These are phyloP conservation scores for Dactylonectria estremocensis DNA, from an alignment of 2,329 filamentous ascomycete species.

Conservation along the genomic window DNA sequence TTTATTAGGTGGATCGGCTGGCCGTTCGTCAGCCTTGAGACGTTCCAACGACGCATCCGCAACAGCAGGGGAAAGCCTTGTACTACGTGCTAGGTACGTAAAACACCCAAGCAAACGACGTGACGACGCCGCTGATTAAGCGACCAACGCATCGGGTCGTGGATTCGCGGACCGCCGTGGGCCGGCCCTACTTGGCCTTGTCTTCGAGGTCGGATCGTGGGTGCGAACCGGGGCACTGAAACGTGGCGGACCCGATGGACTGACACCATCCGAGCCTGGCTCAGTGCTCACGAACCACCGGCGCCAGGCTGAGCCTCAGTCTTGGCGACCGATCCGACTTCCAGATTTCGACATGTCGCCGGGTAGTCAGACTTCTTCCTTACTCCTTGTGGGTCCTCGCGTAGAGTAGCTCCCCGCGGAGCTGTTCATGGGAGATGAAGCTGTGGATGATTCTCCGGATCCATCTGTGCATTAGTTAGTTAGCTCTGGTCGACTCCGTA, in stretches of 20 bases:
- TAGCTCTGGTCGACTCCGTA: neutral
- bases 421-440: conserved; percentile 6
- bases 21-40: neutral
- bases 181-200: neutral
- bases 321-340: conserved; percentile 22
- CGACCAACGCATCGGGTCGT: conserved; percentile 16
- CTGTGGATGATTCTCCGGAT: neutral
- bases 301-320: conserved; percentile 9
- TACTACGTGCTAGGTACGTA: neutral
- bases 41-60: neutral
- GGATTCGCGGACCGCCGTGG: conserved; percentile 2
- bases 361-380: neutral
- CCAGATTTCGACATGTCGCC: conserved; percentile 25
- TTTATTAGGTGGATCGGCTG: neutral
- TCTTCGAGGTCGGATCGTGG: neutral
- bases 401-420: conserved; percentile 7
- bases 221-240: conserved; percentile 6
- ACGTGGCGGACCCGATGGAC: conserved; percentile 9
- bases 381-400: conserved; percentile 10
- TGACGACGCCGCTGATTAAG: conserved; percentile 1
- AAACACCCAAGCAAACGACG: neutral
- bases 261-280: conserved; percentile 14
- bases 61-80: neutral
- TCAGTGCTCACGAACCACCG: neutral
- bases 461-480: neutral